Evolutionary conservation across 2,329 filamentous ascomycete genomes (phyloP).

Genomic region (Aureobasidium namibiae): DNA sequence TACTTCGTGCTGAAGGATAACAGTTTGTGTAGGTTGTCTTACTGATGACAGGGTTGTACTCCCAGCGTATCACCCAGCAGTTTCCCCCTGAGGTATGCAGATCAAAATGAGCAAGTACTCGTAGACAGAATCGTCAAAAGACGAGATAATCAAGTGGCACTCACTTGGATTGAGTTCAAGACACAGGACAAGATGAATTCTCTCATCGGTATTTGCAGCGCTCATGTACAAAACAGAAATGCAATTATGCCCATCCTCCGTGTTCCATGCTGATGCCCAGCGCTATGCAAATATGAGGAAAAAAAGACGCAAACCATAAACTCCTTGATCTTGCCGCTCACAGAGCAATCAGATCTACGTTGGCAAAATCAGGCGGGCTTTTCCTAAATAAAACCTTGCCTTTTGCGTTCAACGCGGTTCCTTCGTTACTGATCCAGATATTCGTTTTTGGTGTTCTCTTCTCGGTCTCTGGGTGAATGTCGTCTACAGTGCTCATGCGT

Average conservation of each 20-base stretch:
- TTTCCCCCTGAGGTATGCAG: no score
- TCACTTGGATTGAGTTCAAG: no score
- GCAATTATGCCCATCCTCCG: neutral
- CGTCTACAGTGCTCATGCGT: conserved; percentile 57
- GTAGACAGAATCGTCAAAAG: neutral
- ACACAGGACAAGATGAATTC: no score
- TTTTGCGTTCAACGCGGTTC: conserved; percentile 78
- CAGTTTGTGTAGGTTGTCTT: neutral
- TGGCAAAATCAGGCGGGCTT: conserved; percentile 62
- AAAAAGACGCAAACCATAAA: neutral
- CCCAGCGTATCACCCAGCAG: neutral
- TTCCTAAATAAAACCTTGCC: conserved; percentile 74
- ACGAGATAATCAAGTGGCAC: neutral
- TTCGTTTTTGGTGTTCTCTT: conserved; percentile 22
- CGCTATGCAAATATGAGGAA: neutral
- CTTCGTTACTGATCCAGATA: conserved; percentile 92
- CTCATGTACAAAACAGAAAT: neutral
- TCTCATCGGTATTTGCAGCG: neutral
- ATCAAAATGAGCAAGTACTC: no score
- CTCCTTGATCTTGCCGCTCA: conserved; percentile 27
- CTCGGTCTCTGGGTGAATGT: conserved; percentile 15
- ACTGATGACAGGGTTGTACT: neutral
- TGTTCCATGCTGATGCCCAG: neutral
- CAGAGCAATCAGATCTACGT: conserved; percentile 76
- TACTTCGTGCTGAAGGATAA: neutral